A percentile compares a stretch with the other conserved stretches of the same genome.
These are phyloP conservation scores for Gaeumannomyces sp. DNA, from an alignment of 2,329 filamentous ascomycete species.

Conservation along the genomic window DNA sequence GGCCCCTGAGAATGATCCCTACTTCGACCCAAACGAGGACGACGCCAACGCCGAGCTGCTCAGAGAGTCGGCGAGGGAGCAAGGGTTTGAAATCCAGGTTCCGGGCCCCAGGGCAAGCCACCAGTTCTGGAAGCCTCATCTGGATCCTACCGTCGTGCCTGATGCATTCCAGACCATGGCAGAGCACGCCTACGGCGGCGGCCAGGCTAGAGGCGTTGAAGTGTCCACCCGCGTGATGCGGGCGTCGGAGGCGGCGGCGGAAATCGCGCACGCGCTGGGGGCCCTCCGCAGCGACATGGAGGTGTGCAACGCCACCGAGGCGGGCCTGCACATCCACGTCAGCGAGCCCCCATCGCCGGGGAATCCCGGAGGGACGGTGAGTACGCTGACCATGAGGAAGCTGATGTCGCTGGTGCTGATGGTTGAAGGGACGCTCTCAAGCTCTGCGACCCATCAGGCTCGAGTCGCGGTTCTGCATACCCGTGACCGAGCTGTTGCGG, in stretches of 20 bases:
- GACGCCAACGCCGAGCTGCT: too few species aligned
- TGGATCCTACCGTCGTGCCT: neutral
- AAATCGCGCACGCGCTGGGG: neutral
- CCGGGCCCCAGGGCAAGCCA: neutral
- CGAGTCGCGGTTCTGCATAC: neutral
- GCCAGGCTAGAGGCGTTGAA: neutral
- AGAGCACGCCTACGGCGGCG: neutral
- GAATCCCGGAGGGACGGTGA: neutral
- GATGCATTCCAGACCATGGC: neutral
- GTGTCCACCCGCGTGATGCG: slow-evolving; percentile 4
- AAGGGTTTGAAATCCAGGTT: neutral
- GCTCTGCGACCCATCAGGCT: neutral
- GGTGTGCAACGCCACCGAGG: neutral
- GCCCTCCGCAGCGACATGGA: neutral
- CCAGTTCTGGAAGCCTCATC: neutral
- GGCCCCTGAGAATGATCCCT: too few species aligned
- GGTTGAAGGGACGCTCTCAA: slow-evolving; percentile 3
- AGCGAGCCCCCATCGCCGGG: neutral
- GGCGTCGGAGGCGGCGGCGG: neutral
- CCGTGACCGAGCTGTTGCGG: neutral
- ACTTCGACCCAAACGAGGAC: neutral
- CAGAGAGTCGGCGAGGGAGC: neutral
- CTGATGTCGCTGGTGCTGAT: slow-evolving; percentile 5
- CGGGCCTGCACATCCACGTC: slow-evolving; percentile 9
- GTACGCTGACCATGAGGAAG: slow-evolving; percentile 2